Conservation (phyloP, 1,284 basidiomycete genomes). For the Takashimella tepidaria region DNA sequence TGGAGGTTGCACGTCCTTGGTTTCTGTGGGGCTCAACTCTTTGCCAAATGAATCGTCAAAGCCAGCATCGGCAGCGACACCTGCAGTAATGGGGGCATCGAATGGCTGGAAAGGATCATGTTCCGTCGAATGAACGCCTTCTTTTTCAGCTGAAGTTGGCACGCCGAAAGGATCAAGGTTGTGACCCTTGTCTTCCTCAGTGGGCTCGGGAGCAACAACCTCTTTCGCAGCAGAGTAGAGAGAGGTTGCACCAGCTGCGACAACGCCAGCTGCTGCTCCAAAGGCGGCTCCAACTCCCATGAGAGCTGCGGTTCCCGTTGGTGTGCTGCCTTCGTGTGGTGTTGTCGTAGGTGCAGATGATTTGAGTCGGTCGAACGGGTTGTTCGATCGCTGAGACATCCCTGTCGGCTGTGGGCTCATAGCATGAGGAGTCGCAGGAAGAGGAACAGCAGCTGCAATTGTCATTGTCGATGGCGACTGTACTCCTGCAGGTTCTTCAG, state of each 20-base stretch:
- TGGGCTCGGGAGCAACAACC: constrained; percentile 20
- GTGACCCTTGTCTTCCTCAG: constrained; percentile 27
- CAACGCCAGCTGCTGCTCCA: constrained; percentile 8
- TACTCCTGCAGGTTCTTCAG: constrained; percentile 48
- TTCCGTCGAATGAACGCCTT: neutral
- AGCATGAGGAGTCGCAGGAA: constrained; percentile 63
- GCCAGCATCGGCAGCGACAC: constrained; percentile 28
- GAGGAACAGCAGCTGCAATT: constrained; percentile 60
- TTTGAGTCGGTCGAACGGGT: constrained; percentile 74
- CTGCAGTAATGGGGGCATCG: neutral
- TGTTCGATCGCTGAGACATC: constrained; percentile 66
- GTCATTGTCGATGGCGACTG: constrained; percentile 47
- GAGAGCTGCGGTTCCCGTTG: constrained; percentile 27
- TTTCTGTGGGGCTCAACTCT: neutral
- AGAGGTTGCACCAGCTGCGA: constrained; percentile 21
- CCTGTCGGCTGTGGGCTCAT: constrained; percentile 48
- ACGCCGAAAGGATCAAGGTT: constrained; percentile 65
- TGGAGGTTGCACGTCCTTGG: neutral
- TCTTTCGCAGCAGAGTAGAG: constrained; percentile 27
- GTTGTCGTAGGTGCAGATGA: neutral
- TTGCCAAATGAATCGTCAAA: constrained; percentile 38
- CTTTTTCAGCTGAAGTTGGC: constrained; percentile 30
- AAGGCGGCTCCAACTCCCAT: constrained; percentile 29
- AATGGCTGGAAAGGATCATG: constrained; percentile 21
- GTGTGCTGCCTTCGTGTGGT: constrained; percentile 1